Evolutionary conservation across 441 rosid genomes (phyloP).

Genomic region (Hypseocharis bilobata): DNA sequence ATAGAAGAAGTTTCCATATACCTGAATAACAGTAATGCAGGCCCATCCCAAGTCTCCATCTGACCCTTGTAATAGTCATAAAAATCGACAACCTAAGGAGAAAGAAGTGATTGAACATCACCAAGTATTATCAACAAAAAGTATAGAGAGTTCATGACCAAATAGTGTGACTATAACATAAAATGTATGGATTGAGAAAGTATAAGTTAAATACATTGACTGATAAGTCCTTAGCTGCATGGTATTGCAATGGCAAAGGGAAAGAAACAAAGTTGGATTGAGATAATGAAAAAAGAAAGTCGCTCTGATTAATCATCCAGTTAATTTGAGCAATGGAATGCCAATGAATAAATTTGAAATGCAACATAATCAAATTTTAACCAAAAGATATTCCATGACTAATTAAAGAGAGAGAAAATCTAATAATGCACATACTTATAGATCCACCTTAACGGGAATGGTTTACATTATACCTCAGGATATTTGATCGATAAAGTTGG

Average conservation of each 20-base stretch:
- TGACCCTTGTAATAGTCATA: slow-evolving; percentile 98
- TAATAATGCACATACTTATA: background rate
- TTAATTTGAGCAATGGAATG: background rate
- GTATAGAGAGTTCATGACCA: slow-evolving; percentile 4
- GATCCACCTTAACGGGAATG: background rate
- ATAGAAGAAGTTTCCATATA: slow-evolving; percentile 21
- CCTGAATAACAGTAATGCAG: slow-evolving; percentile 98
- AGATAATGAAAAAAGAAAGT: background rate
- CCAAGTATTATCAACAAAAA: slow-evolving; percentile 8
- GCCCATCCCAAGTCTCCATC: slow-evolving; percentile 99
- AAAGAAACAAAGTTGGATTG: background rate
- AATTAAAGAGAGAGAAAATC: background rate
- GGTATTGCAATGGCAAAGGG: background rate
- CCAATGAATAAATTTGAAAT: background rate
- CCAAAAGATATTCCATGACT: background rate
- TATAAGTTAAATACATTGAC: background rate
- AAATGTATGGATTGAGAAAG: background rate
- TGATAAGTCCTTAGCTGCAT: background rate
- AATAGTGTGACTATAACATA: background rate
- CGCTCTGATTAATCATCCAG: background rate
- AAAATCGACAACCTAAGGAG: slow-evolving; percentile 65
- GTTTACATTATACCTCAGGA: slow-evolving; percentile 53
- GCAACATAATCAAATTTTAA: background rate
- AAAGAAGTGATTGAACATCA: slow-evolving; percentile 19
- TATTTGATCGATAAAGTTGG: slow-evolving; percentile 76